A percentile compares a stretch with the other conserved stretches of the same genome.
phyloP scores from a whole-genome alignment of 2,329 filamentous ascomycete species.

The Penicillium thymicola region DNA sequence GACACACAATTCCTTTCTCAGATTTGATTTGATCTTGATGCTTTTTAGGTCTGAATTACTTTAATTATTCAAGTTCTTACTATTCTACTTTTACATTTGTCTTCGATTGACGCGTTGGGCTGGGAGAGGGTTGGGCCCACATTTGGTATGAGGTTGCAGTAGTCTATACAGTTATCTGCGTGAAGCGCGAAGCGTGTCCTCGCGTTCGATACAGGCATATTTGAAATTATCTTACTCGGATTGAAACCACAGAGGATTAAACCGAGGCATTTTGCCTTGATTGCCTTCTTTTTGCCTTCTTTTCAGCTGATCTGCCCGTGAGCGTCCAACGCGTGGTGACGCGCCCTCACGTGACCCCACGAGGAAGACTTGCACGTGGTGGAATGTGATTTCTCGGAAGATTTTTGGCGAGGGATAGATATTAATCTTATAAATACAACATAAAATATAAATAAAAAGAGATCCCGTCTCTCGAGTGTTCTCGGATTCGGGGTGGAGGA shows the following conservation, averaged over 20 bases:
- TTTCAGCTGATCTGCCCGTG: not conserved
- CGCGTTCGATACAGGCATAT: not conserved
- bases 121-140: not conserved
- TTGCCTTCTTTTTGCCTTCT: not conserved
- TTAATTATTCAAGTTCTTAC: not conserved
- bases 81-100: not conserved
- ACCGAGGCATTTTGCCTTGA: not conserved
- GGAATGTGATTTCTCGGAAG: conserved; percentile 4
- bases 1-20: not conserved
- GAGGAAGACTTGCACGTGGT: conserved; percentile 7
- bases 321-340: conserved; percentile 14
- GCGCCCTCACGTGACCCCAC: conserved; percentile 21
- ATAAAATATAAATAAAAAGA: not conserved
- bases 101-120: not conserved
- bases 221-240: not conserved
- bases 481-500: no score
- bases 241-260: not conserved
- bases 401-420: not conserved
- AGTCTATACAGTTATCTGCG: not conserved
- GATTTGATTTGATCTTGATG: not conserved
- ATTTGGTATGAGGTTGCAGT: conserved; percentile 3
- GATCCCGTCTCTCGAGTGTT: not conserved
- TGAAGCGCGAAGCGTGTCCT: conserved; percentile 1
- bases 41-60: not conserved
- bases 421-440: not conserved